These are phyloP conservation scores for Candida dubliniensis DNA, from an alignment of 1,139 yeast genomes.

Conservation along the genomic window DNA sequence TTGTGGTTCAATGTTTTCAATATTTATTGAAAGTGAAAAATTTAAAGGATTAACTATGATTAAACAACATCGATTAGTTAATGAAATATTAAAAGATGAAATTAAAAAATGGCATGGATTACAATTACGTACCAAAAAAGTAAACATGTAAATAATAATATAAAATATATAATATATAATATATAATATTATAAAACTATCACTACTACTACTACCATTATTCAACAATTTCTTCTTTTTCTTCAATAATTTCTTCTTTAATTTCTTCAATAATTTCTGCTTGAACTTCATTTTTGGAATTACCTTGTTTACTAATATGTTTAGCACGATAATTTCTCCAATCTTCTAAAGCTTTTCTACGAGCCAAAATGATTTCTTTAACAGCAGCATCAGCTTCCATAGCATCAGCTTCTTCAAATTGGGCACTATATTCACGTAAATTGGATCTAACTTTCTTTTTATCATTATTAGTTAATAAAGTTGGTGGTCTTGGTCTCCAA, in stretches of 20 bases:
- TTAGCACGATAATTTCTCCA: constrained; percentile 80
- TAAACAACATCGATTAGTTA: constrained; percentile 90
- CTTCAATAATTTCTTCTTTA: constrained; percentile 70
- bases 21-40: constrained; percentile 66
- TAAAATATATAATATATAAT: not conserved
- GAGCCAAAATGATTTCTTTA: constrained; percentile 82
- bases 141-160: constrained; percentile 1
- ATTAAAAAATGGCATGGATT: constrained; percentile 94
- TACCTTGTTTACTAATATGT: constrained; percentile 50
- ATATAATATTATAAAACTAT: no score
- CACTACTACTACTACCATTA: constrained; percentile 18
- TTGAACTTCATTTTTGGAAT: constrained; percentile 49
- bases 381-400: constrained; percentile 95
- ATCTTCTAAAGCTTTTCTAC: constrained; percentile 79
- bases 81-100: constrained; percentile 78
- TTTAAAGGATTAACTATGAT: constrained; percentile 82
- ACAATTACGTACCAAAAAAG: constrained; percentile 68
- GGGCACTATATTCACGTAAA: constrained; percentile 84
- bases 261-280: constrained; percentile 72
- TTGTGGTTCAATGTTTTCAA: constrained; percentile 98
- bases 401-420: constrained; percentile 93
- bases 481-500: constrained; percentile 97
- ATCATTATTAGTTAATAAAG: constrained; percentile 73
- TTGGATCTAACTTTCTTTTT: constrained; percentile 89
- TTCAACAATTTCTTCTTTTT: constrained; percentile 76